These are phyloP conservation scores for Poa annua DNA, from an alignment of 176 grass and related monocot genomes.

Conservation along the genomic window DNA sequence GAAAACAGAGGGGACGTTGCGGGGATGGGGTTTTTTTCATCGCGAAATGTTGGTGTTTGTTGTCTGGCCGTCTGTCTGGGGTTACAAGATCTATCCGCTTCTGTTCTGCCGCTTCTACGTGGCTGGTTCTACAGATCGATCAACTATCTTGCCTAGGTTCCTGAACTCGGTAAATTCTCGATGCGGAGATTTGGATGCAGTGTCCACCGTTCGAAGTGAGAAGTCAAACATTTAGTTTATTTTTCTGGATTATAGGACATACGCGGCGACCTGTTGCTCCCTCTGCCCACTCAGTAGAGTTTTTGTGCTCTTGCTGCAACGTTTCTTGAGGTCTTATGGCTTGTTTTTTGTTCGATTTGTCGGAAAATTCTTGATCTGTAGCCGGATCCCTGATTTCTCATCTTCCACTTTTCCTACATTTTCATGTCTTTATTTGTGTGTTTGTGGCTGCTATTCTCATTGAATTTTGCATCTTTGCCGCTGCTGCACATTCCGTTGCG, in stretches of 20 bases:
- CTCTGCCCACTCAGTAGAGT: not conserved
- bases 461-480: not conserved
- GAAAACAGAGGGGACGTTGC: not conserved
- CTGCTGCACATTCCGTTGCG: not conserved
- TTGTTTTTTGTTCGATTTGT: not conserved
- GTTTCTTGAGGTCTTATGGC: not conserved
- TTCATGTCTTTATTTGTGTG: not conserved
- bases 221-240: not conserved
- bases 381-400: not conserved
- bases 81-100: not conserved
- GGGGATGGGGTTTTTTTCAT: not conserved
- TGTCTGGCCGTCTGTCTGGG: not conserved
- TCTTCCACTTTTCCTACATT: not conserved
- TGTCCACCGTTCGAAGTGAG: not conserved
- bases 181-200: not conserved
- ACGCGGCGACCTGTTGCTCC: not conserved
- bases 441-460: not conserved
- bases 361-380: not conserved
- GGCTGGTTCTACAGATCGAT: slow-evolving; percentile 5
- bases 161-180: not conserved
- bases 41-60: not conserved
- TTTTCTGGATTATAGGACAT: not conserved
- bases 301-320: not conserved
- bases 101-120: not conserved
- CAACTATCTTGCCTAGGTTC: not conserved